Base-by-base conservation (phyloP, 1,139 yeast species). In the Waltiozyma sp. region DNA sequence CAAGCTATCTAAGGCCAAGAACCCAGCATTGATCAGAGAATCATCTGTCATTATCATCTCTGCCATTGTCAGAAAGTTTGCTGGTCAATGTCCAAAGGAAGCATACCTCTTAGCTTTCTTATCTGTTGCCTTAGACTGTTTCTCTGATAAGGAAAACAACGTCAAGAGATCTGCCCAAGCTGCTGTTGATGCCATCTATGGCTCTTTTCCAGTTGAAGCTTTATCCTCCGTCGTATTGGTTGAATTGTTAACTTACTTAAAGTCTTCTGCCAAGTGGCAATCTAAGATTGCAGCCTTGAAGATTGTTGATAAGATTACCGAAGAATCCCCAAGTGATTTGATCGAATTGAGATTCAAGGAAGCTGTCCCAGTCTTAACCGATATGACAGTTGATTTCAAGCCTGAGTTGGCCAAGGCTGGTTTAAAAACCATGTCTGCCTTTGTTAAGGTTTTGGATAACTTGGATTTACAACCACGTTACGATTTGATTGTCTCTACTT, bases 321-420 rank as follows among this genome's bases (percentile, higher is more conserved):
- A 77, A 46, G 88, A 84, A 41, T 80, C 84, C 40, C 94, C 96
- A 43, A 77, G 83, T 38, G 97, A 91, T 65, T 70, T 86, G 54
- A 68, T 91, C 55, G 96, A 91, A 64, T 65, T 81, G 58, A 77
- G 80, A 53, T 89, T 91, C 63, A 77, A 81, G 48, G 76, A 74
- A 46, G 75, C 86, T 10, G 77, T 91, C 24, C 98, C 98, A 23
- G 75, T 84, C 9, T 72, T 91, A 55, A 86, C 95, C 38, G 94
- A 86, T 62, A 75, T 82, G 64, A 77, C 95, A 52, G 91, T 95
- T 47, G 98, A 91, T 64, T 87, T 91, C 73, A 91, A 91, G 68
- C 96, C 96, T 2, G 98, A 91, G 66, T 73, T 91, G 48, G 87
- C 96, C 37, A 82, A 84, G 57, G 87, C 79, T 49, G 97, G 96